Base-by-base conservation (phyloP, 441 rosid species). In the Croton setiger region DNA sequence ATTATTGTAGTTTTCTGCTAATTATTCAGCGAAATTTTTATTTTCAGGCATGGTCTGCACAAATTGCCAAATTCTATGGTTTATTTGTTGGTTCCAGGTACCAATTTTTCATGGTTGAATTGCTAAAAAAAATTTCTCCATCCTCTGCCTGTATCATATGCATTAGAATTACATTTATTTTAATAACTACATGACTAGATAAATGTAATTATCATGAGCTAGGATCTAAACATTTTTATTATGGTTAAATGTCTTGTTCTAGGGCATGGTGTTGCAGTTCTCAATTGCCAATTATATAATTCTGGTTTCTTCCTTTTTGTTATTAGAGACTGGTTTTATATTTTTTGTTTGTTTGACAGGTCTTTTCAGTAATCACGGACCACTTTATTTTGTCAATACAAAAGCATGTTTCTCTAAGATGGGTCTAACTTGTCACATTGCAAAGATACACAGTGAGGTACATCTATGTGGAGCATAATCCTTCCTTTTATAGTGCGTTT, bases 391-490 rank as follows among this genome's bases (percentile, higher is more conserved):
- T 77, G 93, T 96, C 64, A 84, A 78, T 70, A 87, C 96, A 3
- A 96, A 95, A 86, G 82, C 56, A 43, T 77, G 80, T 71, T 89
- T 96, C 80, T 92, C 97, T 60, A 92, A 92, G 86, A 74, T 91
- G 96, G 98, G 96, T 51, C 80, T 96, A 69, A 70, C 88, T 35
- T 92, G 99, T 78, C 99, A 91, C 81, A 92, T 95, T 72, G 97
- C 97, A 31, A 96, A 91, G 86, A 96, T 96, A 81, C 99, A 96
- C 78, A 89, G 99, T 11, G 98, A 96, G 97, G 97, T 92, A 82
- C 43, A 17, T 66, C 51, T 43, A 1, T 43, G 21, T 14, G 53
- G 37, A 35, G 64, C 68, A 59, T 69, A 39, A 57, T 69, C 64
- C 17, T 27, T 45, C 60, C 15, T 52, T 61, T 23, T 67, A 53